phyloP scores from a whole-genome alignment of 2,329 filamentous ascomycete genomes.

The Tolypocladium ovalisporum region DNA sequence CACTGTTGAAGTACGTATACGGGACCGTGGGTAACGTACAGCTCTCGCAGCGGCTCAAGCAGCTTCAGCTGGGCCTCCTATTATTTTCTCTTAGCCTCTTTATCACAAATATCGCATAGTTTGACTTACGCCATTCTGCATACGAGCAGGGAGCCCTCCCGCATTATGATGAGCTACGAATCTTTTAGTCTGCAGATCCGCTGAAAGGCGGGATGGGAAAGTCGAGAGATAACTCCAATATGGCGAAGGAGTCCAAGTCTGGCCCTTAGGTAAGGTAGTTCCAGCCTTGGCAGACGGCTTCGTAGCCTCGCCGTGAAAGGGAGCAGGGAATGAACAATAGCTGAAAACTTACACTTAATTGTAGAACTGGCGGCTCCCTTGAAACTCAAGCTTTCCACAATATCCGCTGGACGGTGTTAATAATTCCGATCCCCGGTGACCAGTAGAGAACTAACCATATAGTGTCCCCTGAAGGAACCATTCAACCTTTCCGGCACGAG shows the following conservation, averaged over 20 bases:
- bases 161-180: not conserved
- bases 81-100: not conserved
- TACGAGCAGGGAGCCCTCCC: not conserved
- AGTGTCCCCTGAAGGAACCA: not conserved
- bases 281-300: not conserved
- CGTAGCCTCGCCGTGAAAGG: not conserved
- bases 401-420: not conserved
- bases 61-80: not conserved
- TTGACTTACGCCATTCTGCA: not conserved
- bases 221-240: not conserved
- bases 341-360: not conserved
- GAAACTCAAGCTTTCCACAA: not conserved
- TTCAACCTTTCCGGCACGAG: not conserved
- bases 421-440: not conserved
- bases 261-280: not conserved
- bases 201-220: not conserved
- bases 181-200: not conserved
- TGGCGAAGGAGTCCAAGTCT: not conserved
- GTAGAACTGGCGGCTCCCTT: not conserved
- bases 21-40: not conserved
- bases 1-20: not conserved
- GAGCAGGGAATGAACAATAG: not conserved
- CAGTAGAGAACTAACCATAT: not conserved
- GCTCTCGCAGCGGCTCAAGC: not conserved
- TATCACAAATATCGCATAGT: not conserved